phyloP scores from a whole-genome alignment of 768 basidiomycete genomes.

The Lenzites betulinus region DNA sequence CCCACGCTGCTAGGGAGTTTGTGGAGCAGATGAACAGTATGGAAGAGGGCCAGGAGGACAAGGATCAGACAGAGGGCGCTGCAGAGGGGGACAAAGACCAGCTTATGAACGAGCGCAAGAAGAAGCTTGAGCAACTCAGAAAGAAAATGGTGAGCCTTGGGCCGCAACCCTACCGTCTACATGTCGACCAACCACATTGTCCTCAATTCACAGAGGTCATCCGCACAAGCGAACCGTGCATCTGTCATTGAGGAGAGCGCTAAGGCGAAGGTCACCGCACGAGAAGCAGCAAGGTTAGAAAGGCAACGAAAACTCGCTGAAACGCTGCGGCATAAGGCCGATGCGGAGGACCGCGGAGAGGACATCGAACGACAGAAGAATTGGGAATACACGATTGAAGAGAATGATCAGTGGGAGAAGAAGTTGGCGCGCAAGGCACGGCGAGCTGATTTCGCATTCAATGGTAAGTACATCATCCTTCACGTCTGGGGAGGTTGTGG shows the following conservation, averaged over 20 bases:
- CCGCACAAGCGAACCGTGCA: conserved; percentile 80
- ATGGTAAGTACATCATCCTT: conserved; percentile 59
- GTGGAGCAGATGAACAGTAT: conserved; percentile 31
- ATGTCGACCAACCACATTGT: neutral
- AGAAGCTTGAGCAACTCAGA: conserved; percentile 74
- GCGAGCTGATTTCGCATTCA: conserved; percentile 88
- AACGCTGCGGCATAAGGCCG: conserved; percentile 77
- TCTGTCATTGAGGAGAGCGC: conserved; percentile 86
- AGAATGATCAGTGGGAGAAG: conserved; percentile 97
- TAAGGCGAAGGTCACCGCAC: conserved; percentile 70
- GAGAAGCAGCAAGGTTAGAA: conserved; percentile 84
- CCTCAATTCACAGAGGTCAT: conserved; percentile 38
- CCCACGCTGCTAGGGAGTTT: conserved; percentile 32
- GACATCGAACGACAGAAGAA: conserved; percentile 90
- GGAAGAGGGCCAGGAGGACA: conserved; percentile 18
- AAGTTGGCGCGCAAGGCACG: conserved; percentile 80
- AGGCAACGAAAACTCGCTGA: conserved; percentile 91
- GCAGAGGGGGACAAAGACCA: conserved; percentile 17
- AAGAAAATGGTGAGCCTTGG: conserved; percentile 69
- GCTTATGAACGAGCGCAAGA: conserved; percentile 70
- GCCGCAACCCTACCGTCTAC: neutral
- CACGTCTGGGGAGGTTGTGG: neutral
- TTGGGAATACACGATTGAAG: conserved; percentile 95
- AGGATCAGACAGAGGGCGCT: conserved; percentile 11
- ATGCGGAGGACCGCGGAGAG: conserved; percentile 90